Evolutionary conservation across 2,329 filamentous ascomycete species (phyloP).

Genomic region (Drechslerella coelobrocha): DNA sequence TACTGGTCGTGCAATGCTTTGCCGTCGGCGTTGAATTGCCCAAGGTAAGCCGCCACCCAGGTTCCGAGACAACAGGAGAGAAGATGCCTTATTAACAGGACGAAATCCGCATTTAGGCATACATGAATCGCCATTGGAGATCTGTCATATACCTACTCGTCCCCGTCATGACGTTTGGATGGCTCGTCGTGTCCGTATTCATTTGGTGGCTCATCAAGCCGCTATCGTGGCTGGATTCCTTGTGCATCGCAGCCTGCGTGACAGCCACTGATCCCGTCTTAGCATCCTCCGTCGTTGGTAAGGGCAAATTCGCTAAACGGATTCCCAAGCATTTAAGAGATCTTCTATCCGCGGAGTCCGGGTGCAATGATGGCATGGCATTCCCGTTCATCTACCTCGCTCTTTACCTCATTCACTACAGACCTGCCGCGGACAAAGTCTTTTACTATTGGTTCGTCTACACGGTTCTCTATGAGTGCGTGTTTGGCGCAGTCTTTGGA

Average conservation of each 20-base stretch:
- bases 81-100: conserved; percentile 1
- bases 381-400: conserved; percentile 97
- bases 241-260: conserved; percentile 88
- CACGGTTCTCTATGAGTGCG: conserved; percentile 91
- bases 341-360: conserved; percentile 91
- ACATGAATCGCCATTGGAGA: conserved; percentile 98
- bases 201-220: conserved; percentile 87
- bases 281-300: conserved; percentile 96
- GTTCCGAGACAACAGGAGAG: background rate
- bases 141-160: conserved; percentile 87
- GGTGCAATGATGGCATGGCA: conserved; percentile 99
- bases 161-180: conserved; percentile 97
- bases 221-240: conserved; percentile 85
- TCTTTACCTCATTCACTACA: conserved; percentile 85
- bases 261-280: conserved; percentile 97
- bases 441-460: conserved; percentile 86
- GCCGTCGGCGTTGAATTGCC: conserved; percentile 89
- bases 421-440: conserved; percentile 71
- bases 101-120: conserved; percentile 60
- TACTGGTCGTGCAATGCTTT: conserved; percentile 90
- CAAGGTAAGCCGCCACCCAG: conserved; percentile 59
- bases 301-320: conserved; percentile 97
- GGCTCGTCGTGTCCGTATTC: conserved; percentile 89
- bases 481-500: conserved; percentile 89
- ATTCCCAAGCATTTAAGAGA: conserved; percentile 98